These are phyloP conservation scores for Meira miltonrushii DNA, from an alignment of 1,284 basidiomycete species.

Conservation along the genomic window DNA sequence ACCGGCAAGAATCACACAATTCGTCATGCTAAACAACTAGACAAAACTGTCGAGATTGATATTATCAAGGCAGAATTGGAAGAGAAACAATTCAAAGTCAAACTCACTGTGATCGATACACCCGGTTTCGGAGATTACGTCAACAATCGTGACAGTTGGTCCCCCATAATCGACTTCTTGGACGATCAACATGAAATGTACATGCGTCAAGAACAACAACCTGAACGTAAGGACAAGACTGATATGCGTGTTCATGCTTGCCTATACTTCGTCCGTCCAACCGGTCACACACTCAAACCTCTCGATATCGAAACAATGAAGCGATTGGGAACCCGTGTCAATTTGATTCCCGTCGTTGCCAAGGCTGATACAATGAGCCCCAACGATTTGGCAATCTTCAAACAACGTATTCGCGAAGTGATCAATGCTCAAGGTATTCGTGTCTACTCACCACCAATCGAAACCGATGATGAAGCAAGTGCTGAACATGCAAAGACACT, in stretches of 20 bases:
- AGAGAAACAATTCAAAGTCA: constrained; percentile 98
- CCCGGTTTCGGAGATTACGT: constrained; percentile 98
- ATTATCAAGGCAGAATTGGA: constrained; percentile 70
- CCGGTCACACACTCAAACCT: constrained; percentile 95
- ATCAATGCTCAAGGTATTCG: constrained; percentile 86
- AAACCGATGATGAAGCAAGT: constrained; percentile 78
- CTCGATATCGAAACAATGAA: constrained; percentile 99
- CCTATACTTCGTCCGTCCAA: constrained; percentile 93
- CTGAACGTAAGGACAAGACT: constrained; percentile 82
- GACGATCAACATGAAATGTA: constrained; percentile 99
- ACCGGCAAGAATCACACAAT: constrained; percentile 82
- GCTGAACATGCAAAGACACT: constrained; percentile 85
- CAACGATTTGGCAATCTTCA: constrained; percentile 83
- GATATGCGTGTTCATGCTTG: constrained; percentile 95
- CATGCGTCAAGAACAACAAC: constrained; percentile 99
- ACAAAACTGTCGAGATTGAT: constrained; percentile 85
- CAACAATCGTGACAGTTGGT: constrained; percentile 98
- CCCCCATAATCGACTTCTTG: constrained; percentile 96
- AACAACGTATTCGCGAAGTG: constrained; percentile 83
- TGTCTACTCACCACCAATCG: constrained; percentile 88
- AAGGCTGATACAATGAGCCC: constrained; percentile 96
- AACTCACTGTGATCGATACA: constrained; percentile 96
- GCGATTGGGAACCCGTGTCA: constrained; percentile 87
- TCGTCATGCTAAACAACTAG: constrained; percentile 91
- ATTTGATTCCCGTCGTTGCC: constrained; percentile 93